Percentiles rank a stretch among this genome's conserved stretches.
phyloP scores from a whole-genome alignment of 306 rosid species.

The Prinsepia uniflora region DNA sequence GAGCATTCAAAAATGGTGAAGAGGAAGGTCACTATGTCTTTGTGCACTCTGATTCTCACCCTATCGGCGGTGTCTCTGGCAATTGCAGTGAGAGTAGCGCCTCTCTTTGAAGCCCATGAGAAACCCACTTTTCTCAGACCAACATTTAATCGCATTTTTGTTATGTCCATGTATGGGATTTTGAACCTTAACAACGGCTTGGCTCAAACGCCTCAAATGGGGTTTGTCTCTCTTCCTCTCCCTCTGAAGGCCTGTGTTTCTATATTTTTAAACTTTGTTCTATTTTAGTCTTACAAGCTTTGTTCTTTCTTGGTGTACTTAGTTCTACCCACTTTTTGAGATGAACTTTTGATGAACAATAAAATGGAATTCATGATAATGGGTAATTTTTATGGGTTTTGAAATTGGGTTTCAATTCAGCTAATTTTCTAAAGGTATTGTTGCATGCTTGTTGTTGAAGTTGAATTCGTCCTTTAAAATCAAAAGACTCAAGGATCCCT shows the following conservation, averaged over 20 bases:
- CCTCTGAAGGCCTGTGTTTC: background rate
- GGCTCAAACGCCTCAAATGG: slow-evolving; percentile 95
- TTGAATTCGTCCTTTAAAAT: too few relatives aligned
- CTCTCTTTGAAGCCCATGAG: slow-evolving; percentile 46
- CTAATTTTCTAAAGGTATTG: background rate
- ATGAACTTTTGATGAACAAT: background rate
- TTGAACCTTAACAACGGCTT: slow-evolving; percentile 71
- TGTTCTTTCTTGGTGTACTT: background rate
- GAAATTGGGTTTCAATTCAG: background rate
- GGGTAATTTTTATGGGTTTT: background rate
- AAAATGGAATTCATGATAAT: background rate
- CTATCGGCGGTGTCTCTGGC: slow-evolving; percentile 32
- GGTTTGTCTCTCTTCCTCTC: slow-evolving; percentile 45
- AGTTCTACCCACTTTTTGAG: background rate
- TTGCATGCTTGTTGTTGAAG: too few relatives aligned
- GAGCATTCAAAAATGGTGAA: slow-evolving; percentile 40
- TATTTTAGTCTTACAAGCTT: background rate
- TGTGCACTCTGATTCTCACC: slow-evolving; percentile 23
- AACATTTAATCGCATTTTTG: slow-evolving; percentile 46
- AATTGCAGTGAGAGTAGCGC: slow-evolving; percentile 34
- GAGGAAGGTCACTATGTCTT: slow-evolving; percentile 24
- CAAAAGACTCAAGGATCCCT: too few relatives aligned
- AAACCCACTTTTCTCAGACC: slow-evolving; percentile 46
- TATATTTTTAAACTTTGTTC: background rate
- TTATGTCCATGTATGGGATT: slow-evolving; percentile 75